Conservation (phyloP, 441 rosid genomes). For the Corymbia citriodora region DNA sequence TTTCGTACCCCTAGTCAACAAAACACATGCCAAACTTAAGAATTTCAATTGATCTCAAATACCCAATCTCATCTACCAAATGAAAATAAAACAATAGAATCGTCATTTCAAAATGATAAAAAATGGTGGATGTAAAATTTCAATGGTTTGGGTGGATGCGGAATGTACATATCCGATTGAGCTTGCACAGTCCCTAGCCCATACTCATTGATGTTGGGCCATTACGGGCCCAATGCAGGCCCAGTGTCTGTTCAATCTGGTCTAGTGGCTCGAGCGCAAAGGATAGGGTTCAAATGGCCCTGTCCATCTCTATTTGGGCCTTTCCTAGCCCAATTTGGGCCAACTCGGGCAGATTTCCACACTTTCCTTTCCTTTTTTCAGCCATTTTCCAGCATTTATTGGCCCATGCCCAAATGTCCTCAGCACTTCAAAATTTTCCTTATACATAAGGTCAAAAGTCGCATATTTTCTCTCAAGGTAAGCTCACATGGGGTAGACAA, state of each 20-base stretch:
- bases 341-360: background rate
- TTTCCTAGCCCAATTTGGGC: background rate
- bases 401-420: too few species aligned
- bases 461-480: too few species aligned
- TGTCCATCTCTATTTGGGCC: background rate
- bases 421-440: too few species aligned
- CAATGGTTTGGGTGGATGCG: background rate
- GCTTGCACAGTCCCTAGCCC: too few species aligned
- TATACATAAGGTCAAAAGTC: too few species aligned
- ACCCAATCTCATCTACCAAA: background rate
- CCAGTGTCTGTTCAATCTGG: background rate
- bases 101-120: background rate
- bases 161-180: too few species aligned
- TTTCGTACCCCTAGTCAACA: background rate
- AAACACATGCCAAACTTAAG: background rate
- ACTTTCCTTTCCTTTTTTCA: too few species aligned
- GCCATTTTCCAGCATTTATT: too few species aligned
- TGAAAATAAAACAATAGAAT: background rate
- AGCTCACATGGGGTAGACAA: too few species aligned
- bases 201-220: background rate
- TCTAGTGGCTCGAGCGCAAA: background rate
- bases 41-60: background rate
- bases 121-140: background rate
- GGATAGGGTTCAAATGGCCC: background rate
- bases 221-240: fast-evolving